Evolutionary conservation across 73 alveolate species (phyloP).

Genomic region (Blepharisma stoltei): DNA sequence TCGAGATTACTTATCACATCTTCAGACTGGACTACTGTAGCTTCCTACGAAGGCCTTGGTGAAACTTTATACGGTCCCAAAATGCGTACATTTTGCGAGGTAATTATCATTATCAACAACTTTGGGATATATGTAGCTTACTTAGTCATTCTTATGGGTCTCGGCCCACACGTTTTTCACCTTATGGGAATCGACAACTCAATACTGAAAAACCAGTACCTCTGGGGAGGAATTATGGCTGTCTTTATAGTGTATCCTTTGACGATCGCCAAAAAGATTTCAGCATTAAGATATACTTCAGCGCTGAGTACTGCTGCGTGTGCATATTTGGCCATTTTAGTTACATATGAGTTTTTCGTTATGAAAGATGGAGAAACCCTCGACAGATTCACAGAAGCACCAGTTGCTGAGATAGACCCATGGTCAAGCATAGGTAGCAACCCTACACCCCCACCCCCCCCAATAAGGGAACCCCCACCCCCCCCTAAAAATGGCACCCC

Average conservation of each 20-base stretch:
- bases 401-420: too few species aligned
- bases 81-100: not conserved
- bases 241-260: not conserved
- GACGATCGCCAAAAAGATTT: not conserved
- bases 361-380: not conserved
- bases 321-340: not conserved
- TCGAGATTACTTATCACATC: not conserved
- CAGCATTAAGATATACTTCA: constrained; percentile 10
- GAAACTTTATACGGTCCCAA: not conserved
- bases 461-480: too few species aligned
- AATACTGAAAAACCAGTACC: not conserved
- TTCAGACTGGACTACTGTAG: not conserved
- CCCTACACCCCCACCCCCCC: too few species aligned
- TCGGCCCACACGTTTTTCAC: not conserved
- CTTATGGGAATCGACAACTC: not conserved
- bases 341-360: not conserved
- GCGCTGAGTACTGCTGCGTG: not conserved
- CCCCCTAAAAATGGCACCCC: too few species aligned
- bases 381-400: too few species aligned
- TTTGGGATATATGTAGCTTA: not conserved
- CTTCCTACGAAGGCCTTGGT: not conserved
- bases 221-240: not conserved
- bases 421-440: too few species aligned
- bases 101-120: not conserved
- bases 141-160: not conserved